phyloP scores from a whole-genome alignment of 2,329 filamentous ascomycete species.

The Aspergillus glaucus region DNA sequence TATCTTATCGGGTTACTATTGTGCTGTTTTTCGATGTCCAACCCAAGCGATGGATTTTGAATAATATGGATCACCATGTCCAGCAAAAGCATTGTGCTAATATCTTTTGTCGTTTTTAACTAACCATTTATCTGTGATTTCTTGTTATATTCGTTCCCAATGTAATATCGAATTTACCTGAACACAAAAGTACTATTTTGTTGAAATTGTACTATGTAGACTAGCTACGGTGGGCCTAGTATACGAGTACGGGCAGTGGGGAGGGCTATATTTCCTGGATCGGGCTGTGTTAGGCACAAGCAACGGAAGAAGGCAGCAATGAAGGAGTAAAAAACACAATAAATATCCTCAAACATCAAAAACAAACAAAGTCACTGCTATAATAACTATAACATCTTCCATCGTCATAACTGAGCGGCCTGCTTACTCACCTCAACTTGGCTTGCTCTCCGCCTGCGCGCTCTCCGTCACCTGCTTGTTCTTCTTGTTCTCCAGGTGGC shows the following conservation, averaged over 20 bases:
- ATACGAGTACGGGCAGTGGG: neutral
- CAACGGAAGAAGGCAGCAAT: neutral
- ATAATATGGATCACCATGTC: neutral
- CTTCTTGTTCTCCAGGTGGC: slow-evolving; percentile 12
- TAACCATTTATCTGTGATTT: neutral
- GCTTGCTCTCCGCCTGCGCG: slow-evolving; percentile 10
- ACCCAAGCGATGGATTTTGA: neutral
- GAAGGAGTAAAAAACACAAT: neutral
- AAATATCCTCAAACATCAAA: no score
- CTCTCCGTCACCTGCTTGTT: slow-evolving; percentile 11
- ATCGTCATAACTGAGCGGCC: slow-evolving; percentile 2
- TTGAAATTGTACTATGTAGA: no score
- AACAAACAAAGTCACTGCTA: neutral
- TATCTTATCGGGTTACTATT: no score
- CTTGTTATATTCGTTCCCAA: neutral
- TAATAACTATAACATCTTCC: no score
- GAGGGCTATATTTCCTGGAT: neutral
- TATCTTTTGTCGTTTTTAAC: neutral
- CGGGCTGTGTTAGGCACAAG: neutral
- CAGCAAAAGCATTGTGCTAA: neutral
- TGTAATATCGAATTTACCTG: neutral
- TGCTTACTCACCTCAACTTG: neutral
- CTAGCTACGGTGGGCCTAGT: neutral
- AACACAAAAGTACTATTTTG: neutral
- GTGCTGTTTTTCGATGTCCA: no score